Evolutionary conservation across 768 basidiomycete species (phyloP), one percentile per base, ranked within the genome.

Genomic region (Lactifluus piperatus): DNA sequence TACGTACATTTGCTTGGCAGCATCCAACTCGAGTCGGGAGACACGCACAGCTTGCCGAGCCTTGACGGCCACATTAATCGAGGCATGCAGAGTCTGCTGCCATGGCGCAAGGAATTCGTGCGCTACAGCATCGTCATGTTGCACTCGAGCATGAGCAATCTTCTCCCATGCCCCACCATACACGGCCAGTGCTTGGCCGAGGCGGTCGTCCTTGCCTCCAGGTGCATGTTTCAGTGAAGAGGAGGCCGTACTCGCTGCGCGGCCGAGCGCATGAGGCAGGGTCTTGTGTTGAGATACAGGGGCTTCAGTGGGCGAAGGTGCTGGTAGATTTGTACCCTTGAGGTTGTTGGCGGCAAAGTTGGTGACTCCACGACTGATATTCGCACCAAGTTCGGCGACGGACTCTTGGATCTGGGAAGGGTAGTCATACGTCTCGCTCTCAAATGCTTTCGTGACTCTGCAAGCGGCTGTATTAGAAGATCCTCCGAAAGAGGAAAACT

Each of bases 51-150:
- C 87, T 71, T 88, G 84, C 49, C 91, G 80, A 0, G 95, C 93
- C 76, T 93, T 95, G 81, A 97, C 82, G 18, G 97, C 97, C 16
- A 97, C 84, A 9, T 82, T 79, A 68, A 99, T 85, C 54, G 85
- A 85, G 20, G 87, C 85, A 63, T 83, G 81, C 61, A 98, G 74
- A 6, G 93, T 97, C 26, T 84, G 83, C 73, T 91, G 88, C 93
- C 92, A 94, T 2, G 91, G 91, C 50, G 79, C 77, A 62, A 93
- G 72, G 72, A 91, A 94, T 54, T 77, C 75, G 30, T 71, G 72
- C 66, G 77, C 77, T 64, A 97, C 85, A 2, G 80, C 73, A 18
- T 75, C 75, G 72, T 97, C 94, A 68, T 97, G 94, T 50, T 85
- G 73, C 45, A 94, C 68, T 59, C 94, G 77, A 18, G 93, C 92